Conservation (phyloP, 2,329 filamentous ascomycete genomes). For the Helicocarpus griseus region DNA sequence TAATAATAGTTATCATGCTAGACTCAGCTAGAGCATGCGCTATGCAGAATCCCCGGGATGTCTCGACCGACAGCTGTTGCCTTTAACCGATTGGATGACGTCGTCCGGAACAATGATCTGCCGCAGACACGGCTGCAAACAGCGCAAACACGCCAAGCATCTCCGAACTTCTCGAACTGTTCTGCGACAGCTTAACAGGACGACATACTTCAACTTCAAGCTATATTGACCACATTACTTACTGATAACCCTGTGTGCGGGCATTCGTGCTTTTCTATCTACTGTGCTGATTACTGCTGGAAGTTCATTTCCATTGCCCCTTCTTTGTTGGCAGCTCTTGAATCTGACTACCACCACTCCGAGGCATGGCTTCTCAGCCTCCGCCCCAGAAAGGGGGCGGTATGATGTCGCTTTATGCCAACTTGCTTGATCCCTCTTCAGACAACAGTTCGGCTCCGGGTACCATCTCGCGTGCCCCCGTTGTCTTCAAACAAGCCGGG, state of each 20-base stretch:
- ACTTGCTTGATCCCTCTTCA: slow-evolving; percentile 56
- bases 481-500: slow-evolving; percentile 55
- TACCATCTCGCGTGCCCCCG: slow-evolving; percentile 68
- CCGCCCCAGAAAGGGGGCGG: slow-evolving; percentile 23
- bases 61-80: background rate
- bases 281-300: background rate
- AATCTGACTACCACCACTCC: background rate
- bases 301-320: slow-evolving; percentile 3
- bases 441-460: slow-evolving; percentile 34
- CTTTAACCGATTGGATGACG: background rate
- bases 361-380: slow-evolving; percentile 17
- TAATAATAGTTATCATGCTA: background rate
- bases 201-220: background rate
- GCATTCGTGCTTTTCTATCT: background rate
- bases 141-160: slow-evolving; percentile 7
- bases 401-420: slow-evolving; percentile 70
- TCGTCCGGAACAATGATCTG: too few species aligned
- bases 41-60: background rate
- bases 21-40: background rate
- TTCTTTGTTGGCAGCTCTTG: background rate
- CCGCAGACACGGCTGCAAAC: too few species aligned
- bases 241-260: background rate
- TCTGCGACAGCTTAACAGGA: background rate
- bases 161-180: background rate
- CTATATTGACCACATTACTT: too few species aligned